Evolutionary conservation across 306 rosid species (phyloP), one percentile per base, ranked within the genome.

Genomic region (Herpetospermum pedunculosum): DNA sequence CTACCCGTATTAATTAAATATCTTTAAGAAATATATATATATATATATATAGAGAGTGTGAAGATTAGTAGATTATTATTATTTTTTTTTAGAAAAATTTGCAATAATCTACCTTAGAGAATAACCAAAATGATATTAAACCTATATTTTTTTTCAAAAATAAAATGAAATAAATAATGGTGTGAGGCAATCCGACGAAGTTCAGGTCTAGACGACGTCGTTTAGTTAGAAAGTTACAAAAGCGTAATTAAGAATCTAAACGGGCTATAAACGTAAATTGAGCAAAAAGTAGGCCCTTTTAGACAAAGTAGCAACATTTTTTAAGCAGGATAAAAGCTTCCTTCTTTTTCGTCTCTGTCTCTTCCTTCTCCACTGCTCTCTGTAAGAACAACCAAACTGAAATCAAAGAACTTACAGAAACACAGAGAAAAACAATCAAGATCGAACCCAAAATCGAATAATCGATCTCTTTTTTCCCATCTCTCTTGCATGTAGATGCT

Each of bases 401-500:
- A 14, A 25, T n/a, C 35, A 15, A n/a, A 34, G 5, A 54, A 54
- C 30, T 53, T 29, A 18, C 23, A 32, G 53, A 48, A 8, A 59
- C 23, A 32, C 13, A 60, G 15, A 32, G 25, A 4, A 3, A 26
- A 10, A 6, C 0, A 15, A 62, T 3, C 46, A 11, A 40, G 9
- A 38, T 21, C 50, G n/a, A 67, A 41, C 40, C 13, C 2, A 44
- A 44, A 44, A 1, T 44, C 14, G n/a, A 2, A 19, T 32, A 3
- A 15, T 67, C 72, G 14, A 38, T 16, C 13, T 32, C 23, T 59
- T 12, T 59, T 29, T 30, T 59, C 67, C 40, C 13, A n/a, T 28
- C n/a, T 2, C 47, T 65, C 72, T 65, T 68, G 54, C 73, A 68
- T 68, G 73, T 68, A 43, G 73, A 68, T 68, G 53, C 73, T 25